Evolutionary conservation across 768 basidiomycete species (phyloP), one percentile per base, ranked within the genome.

Genomic region (Calvatia gigantea): DNA sequence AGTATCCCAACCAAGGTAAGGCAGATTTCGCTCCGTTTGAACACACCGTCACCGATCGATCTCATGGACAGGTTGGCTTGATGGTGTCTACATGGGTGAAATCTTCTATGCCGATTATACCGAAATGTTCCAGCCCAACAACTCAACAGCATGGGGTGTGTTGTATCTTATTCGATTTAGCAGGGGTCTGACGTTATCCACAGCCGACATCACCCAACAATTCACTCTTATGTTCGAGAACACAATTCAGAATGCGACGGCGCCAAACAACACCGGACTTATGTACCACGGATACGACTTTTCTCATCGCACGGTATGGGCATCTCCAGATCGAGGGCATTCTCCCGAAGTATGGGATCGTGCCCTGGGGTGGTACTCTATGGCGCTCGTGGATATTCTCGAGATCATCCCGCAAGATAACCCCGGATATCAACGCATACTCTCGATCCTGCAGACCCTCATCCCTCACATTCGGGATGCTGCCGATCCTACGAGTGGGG

Each of bases 221-320:
- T 75, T 75, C 64, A 60, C 62, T 11, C 67, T 79, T 19, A 76
- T 78, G 71, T 77, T 70, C 62, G 56, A 71, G 46, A 75, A 78
- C 61, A 76, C 76, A 1, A 42, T 71, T 4, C 76, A 77, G 55
- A 71, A 70, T 44, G 56, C 69, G 1, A 70, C 69, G 0, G 71
- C 71, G 6, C 64, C 71, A 5, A 75, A 75, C 49, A 67, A 73
- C 47, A 75, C 71, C 2, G 73, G 73, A 12, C 70, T 81, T 6
- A 64, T 81, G 50, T 76, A 78, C 58, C 79, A 79, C 56, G 79
- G 78, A 6, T 81, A 80, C 58, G 78, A 80, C 57, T 74, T 68
- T 58, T 75, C 76, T 1, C 69, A 75, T 56, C 70, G 64, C 12
- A 65, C 73, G 3, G 60, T 68, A 15, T 81, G 79, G 78, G 77